Evolutionary conservation across 2,329 filamentous ascomycete species (phyloP).

Genomic region (Elsinoe necatrix): DNA sequence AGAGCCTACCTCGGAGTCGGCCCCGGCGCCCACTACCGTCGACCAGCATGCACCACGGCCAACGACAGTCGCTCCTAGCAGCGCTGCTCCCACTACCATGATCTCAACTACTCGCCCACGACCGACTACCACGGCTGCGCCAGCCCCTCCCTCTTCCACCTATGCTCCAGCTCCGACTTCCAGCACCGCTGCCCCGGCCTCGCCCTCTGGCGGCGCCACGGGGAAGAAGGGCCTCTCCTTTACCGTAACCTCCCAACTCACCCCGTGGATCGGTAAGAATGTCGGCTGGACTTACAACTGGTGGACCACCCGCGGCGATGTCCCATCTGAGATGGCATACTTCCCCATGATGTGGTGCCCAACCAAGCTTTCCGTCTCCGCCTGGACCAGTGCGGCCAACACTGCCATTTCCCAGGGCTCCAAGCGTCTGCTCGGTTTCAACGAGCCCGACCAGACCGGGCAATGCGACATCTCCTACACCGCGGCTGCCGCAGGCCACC

Average conservation of each 20-base stretch:
- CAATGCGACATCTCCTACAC: slow-evolving; percentile 51
- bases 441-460: slow-evolving; percentile 55
- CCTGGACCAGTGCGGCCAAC: slow-evolving; percentile 46
- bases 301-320: slow-evolving; percentile 40
- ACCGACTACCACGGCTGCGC: background rate
- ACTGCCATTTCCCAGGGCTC: slow-evolving; percentile 47
- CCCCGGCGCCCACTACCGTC: slow-evolving; percentile 8
- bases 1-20: slow-evolving; percentile 10
- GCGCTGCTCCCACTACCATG: slow-evolving; percentile 9
- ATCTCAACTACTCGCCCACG: slow-evolving; percentile 2
- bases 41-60: background rate
- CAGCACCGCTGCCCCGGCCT: slow-evolving; percentile 20
- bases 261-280: slow-evolving; percentile 36
- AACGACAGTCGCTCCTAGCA: slow-evolving; percentile 10
- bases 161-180: slow-evolving; percentile 18
- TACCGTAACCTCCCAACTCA: slow-evolving; percentile 50
- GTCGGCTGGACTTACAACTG: slow-evolving; percentile 63
- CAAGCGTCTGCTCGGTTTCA: slow-evolving; percentile 57
- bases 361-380: slow-evolving; percentile 34
- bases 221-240: slow-evolving; percentile 61
- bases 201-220: slow-evolving; percentile 24
- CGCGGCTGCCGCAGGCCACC: slow-evolving; percentile 46
- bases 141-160: slow-evolving; percentile 2
- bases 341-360: slow-evolving; percentile 61
- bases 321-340: slow-evolving; percentile 44